Evolutionary conservation across 441 rosid species (phyloP).

Genomic region (Hura crepitans): DNA sequence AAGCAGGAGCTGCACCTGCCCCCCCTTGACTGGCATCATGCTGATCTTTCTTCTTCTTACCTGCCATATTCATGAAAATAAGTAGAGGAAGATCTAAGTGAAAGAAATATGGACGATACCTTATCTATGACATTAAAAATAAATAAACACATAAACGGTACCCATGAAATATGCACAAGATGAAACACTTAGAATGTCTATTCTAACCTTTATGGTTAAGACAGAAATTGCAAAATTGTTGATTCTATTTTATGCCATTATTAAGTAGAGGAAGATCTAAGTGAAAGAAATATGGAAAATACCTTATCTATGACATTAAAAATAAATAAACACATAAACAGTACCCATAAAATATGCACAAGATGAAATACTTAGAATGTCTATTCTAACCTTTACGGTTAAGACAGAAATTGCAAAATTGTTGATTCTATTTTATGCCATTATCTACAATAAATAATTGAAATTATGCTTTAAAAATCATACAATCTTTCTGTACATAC

Average conservation of each 20-base stretch:
- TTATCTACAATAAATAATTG: background rate
- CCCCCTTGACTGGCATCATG: slow-evolving; percentile 64
- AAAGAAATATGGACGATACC: background rate
- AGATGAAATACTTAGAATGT: background rate
- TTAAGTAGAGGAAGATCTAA: background rate
- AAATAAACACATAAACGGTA: background rate
- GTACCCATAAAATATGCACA: background rate
- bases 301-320: background rate
- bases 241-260: background rate
- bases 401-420: background rate
- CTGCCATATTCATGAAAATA: slow-evolving; percentile 22
- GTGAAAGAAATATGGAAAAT: background rate
- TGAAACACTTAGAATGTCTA: background rate
- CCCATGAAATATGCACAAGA: background rate
- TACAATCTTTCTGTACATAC: background rate
- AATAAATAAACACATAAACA: background rate
- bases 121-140: background rate
- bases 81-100: background rate
- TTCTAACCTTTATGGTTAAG: background rate
- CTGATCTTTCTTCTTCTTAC: slow-evolving; percentile 82
- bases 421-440: background rate
- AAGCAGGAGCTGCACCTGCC: slow-evolving; percentile 49
- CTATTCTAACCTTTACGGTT: background rate
- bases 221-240: background rate
- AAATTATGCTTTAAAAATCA: background rate